Base-by-base conservation (phyloP, 495 filamentous ascomycete genomes). In the Aspergillus conjunctus region DNA sequence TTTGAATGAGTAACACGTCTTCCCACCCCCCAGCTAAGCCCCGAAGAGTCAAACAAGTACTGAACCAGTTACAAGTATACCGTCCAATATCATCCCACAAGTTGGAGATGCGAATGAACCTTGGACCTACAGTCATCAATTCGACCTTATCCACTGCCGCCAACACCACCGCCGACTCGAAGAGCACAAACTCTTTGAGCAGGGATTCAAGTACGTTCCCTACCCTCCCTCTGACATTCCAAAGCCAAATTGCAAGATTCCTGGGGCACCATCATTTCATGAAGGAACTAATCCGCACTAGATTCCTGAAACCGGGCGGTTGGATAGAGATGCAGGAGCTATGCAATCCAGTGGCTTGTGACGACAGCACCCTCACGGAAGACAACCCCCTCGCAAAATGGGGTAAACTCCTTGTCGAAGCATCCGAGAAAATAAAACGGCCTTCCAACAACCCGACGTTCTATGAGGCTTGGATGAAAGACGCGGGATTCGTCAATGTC, bases 301-400 rank as follows among this genome's bases (percentile, higher is more conserved):
- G n/a, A n/a, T n/a, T n/a, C 43, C 55, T 58, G 14, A 15, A 20
- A 18, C 55, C 55, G 14, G 55, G 55, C 22, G 55, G 55, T 22
- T 58, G 55, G 55, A 4, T 58, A 1, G 55, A 58, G 30, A 58
- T 58, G 55, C 55, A 58, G n/a, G 55, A 58, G 33, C 43, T 58
- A 34, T 48, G 41, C 41, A 58, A 58, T 43, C 55, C 55, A 15
- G 39, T 48, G 41, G 22, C 39, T 0, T 32, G 18, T n/a, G 39
- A 46, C 26, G 55, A 58, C 33, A 32, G 55, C 33, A 37, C 33
- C 12, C 33, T 37, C 14, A 54, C 51, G 0, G 32, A 31, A 1
- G 12, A 41, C 26, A 54, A 17, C 32, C 14, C 51, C 18, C 32
- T 54, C 26, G 26, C 51, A 12, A 31, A n/a, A 54, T 54, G 51